phyloP scores from a whole-genome alignment of 2,329 filamentous ascomycete species.

The Paraphaeosphaeria minitans region DNA sequence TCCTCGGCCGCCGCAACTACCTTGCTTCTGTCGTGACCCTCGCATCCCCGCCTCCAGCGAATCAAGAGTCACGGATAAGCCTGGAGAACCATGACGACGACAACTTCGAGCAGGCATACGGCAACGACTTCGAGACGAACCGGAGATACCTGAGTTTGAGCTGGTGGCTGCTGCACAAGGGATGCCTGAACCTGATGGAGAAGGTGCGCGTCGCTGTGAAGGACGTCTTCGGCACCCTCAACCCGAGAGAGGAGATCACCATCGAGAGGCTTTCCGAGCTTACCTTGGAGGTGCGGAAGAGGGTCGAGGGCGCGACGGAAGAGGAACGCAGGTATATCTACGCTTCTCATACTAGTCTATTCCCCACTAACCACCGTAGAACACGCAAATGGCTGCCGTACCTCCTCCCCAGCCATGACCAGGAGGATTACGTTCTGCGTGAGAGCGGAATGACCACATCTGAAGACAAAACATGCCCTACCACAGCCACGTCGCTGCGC shows the following conservation, averaged over 20 bases:
- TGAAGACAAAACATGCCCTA: constrained; percentile 44
- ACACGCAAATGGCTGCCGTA: constrained; percentile 77
- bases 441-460: constrained; percentile 76
- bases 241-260: constrained; percentile 85
- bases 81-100: constrained; percentile 95
- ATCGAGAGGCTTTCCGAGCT: constrained; percentile 80
- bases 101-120: constrained; percentile 78
- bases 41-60: constrained; percentile 68
- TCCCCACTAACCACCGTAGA: constrained; percentile 38
- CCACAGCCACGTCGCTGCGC: constrained; percentile 65
- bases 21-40: constrained; percentile 93
- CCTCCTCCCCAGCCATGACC: constrained; percentile 76
- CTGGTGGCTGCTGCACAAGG: constrained; percentile 95
- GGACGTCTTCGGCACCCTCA: constrained; percentile 86
- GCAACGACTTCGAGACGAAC: constrained; percentile 95
- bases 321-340: constrained; percentile 60
- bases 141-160: constrained; percentile 93
- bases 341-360: background rate
- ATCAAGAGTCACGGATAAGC: constrained; percentile 76
- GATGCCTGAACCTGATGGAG: constrained; percentile 81
- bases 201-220: constrained; percentile 85
- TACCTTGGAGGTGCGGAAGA: constrained; percentile 80
- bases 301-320: constrained; percentile 76
- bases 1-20: constrained; percentile 93
- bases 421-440: constrained; percentile 82